Evolutionary conservation across 352 stramenopile species (phyloP), one percentile per base, ranked within the genome.

Genomic region (Phytopythium helicoides): DNA sequence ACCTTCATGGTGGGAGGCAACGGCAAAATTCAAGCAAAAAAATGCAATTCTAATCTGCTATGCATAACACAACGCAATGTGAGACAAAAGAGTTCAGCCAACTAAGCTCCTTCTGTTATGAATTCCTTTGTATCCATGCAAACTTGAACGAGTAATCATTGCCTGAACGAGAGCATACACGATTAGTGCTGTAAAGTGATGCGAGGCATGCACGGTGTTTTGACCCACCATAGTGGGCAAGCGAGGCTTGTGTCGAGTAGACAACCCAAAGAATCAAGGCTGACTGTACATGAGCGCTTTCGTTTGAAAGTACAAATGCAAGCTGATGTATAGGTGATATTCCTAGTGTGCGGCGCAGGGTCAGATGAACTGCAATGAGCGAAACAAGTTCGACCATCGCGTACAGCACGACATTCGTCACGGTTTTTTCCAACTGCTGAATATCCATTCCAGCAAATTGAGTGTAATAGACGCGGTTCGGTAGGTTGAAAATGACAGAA

Each of bases 181-280:
- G 3, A 18, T 22, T 28, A 23, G 11, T 9, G 15, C 15, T 31
- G 11, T 7, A 11, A 12, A 16, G 22, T 9, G 12, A 37, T 31
- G 8, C 18, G n/a, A 40, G 10, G 15, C 19, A 10, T n/a, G 14
- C 34, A 16, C 2, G 14, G 23, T 2, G 9, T 19, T 18, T 22
- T 26, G 6, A 28, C 60, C 12, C 26, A 62, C 64, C 56, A 25
- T 53, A 58, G 36, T 73, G 64, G 1, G 53, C 16, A 1, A 64
- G 25, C 25, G 60, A 33, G 1, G 39, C 39, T 16, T 64, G 60
- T 11, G 68, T 35, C 3, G 54, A 47, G 40, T 62, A 62, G 10
- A 56, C 35, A n/a, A 70, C 37, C 64, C 64, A 73, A 25, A 63
- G 44, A 15, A 64, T 25, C 16, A 75, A 40, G 40, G 56, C 64